phyloP scores from a whole-genome alignment of 208 protist species.

The Leishmania mexicana region DNA sequence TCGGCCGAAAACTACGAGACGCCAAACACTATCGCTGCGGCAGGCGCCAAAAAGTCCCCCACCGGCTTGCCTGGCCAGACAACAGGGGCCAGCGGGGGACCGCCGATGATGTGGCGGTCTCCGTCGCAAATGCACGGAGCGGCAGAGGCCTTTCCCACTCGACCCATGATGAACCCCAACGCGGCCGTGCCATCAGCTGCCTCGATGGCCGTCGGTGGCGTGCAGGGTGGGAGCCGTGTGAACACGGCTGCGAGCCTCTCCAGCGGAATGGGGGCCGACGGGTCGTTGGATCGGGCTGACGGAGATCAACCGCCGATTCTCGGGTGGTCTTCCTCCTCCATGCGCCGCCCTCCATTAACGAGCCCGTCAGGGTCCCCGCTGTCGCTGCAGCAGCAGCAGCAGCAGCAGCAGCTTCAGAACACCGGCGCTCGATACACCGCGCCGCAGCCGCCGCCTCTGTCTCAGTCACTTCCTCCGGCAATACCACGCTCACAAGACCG shows the following conservation, averaged over 20 bases:
- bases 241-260: slow-evolving; percentile 14
- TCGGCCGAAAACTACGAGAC: slow-evolving; percentile 10
- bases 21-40: neutral
- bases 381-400: slow-evolving; percentile 16
- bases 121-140: neutral
- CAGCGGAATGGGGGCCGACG: slow-evolving; percentile 7
- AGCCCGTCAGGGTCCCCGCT: slow-evolving; percentile 13
- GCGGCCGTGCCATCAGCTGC: neutral
- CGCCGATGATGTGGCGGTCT: slow-evolving; percentile 21
- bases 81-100: neutral
- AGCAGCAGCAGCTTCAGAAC: slow-evolving; percentile 20
- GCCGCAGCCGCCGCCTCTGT: slow-evolving; percentile 8
- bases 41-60: neutral
- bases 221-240: neutral
- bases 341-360: slow-evolving; percentile 22
- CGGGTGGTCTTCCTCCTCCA: slow-evolving; percentile 26
- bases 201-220: neutral
- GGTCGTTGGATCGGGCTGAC: slow-evolving; percentile 3
- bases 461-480: slow-evolving; percentile 17
- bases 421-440: slow-evolving; percentile 17
- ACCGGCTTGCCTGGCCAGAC: neutral
- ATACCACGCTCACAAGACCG: slow-evolving; percentile 26
- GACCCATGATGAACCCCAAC: slow-evolving; percentile 3
- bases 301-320: slow-evolving; percentile 25
- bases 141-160: slow-evolving; percentile 16